These are phyloP conservation scores for Mucor mucedo DNA, from an alignment of 371 early-diverging fungal species.

Conservation along the genomic window DNA sequence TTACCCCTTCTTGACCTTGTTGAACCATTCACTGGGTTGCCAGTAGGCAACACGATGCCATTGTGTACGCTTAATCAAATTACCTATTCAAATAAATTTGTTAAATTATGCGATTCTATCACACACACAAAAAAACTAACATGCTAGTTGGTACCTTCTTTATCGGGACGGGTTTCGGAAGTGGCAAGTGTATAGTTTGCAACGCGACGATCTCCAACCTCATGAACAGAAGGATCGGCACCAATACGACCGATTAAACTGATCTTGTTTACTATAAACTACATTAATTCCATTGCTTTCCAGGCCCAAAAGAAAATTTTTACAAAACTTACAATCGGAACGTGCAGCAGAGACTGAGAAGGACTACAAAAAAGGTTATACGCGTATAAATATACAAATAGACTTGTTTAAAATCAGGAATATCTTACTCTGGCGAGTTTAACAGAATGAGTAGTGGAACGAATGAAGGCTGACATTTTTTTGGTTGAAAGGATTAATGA, in stretches of 20 bases:
- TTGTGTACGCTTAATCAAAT: constrained; percentile 62
- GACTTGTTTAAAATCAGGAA: neutral
- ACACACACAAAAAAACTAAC: neutral
- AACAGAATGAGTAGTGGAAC: constrained; percentile 15
- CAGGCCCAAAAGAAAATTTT: neutral
- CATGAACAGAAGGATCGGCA: constrained; percentile 50
- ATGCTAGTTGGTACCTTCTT: constrained; percentile 43
- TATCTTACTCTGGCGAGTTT: constrained; percentile 32
- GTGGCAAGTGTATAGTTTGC: constrained; percentile 65
- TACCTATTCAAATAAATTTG: constrained; percentile 37
- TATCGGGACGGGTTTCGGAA: constrained; percentile 58
- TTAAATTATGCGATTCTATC: neutral
- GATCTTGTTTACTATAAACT: constrained; percentile 53
- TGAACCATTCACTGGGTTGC: constrained; percentile 50
- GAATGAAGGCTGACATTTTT: constrained; percentile 28
- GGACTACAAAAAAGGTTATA: constrained; percentile 19
- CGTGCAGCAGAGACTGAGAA: constrained; percentile 36
- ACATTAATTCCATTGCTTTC: neutral
- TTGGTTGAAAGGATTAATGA: no score
- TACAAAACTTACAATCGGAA: constrained; percentile 24
- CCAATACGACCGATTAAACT: constrained; percentile 64
- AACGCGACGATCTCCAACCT: constrained; percentile 47
- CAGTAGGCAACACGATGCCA: constrained; percentile 66
- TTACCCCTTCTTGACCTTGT: constrained; percentile 61
- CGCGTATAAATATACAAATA: constrained; percentile 1